A percentile compares a stretch with the other conserved stretches of the same genome.
Conservation (phyloP, 106 monocot species). For the Iris macrosiphon region DNA sequence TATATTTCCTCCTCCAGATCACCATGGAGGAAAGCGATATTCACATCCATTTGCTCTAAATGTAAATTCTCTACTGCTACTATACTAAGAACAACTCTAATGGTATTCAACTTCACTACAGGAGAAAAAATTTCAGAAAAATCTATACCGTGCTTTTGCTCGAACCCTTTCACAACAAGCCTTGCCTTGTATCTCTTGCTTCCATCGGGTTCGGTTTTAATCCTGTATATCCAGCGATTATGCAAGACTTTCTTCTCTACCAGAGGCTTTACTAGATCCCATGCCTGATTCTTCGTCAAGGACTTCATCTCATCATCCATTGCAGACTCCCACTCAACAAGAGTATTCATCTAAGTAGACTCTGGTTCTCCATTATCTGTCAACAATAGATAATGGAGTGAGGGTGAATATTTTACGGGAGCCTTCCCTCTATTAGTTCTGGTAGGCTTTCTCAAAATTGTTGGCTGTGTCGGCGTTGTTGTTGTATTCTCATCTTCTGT, state of each 20-base stretch:
- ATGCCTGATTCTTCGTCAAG: not conserved
- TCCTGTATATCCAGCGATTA: not conserved
- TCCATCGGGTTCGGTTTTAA: not conserved
- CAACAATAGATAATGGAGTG: too few relatives aligned
- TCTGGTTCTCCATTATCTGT: too few relatives aligned
- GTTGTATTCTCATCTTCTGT: not conserved
- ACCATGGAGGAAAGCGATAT: not conserved
- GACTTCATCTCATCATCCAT: not conserved
- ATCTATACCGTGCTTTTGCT: not conserved
- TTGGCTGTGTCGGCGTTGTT: too few relatives aligned
- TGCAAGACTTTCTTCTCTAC: not conserved
- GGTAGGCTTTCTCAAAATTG: too few relatives aligned
- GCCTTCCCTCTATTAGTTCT: too few relatives aligned
- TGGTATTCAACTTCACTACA: not conserved
- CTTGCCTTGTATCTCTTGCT: too few relatives aligned
- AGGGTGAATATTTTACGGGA: too few relatives aligned
- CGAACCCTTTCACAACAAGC: not conserved
- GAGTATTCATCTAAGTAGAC: too few relatives aligned
- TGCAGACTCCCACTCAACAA: not conserved
- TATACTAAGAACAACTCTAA: not conserved
- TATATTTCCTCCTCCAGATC: not conserved
- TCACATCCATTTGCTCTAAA: constrained; percentile 1
- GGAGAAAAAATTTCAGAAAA: not conserved
- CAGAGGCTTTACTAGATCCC: not conserved
- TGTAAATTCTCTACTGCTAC: not conserved